Conservation (phyloP, 108 stramenopile genomes). For the Nannochloropsis gaditana region DNA sequence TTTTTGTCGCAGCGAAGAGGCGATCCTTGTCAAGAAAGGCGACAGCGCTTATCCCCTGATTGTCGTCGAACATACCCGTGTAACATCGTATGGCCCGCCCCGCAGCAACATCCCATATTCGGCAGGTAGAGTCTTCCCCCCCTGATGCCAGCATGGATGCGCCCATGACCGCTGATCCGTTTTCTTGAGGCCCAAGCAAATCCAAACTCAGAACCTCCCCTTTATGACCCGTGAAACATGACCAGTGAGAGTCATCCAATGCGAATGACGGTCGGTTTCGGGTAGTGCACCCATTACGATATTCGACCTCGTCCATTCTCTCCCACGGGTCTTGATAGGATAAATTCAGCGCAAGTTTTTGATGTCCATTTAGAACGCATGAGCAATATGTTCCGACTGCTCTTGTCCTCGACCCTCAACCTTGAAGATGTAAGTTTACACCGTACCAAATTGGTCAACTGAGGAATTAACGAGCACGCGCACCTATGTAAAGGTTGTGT, state of each 20-base stretch:
- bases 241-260: neutral
- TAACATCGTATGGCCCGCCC: neutral
- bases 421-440: no score
- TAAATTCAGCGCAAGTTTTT: no score
- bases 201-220: conserved; percentile 12
- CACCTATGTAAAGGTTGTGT: no score
- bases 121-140: neutral
- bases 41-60: neutral
- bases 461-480: no score
- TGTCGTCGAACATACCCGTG: neutral
- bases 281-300: no score
- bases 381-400: no score
- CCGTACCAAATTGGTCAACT: no score
- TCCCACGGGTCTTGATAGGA: no score
- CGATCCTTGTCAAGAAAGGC: neutral
- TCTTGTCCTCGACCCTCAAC: no score
- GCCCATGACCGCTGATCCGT: neutral
- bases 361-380: no score
- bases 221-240: neutral
- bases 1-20: neutral
- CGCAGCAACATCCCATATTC: conserved; percentile 1
- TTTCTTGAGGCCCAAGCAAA: neutral
- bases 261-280: no score
- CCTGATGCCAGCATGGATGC: neutral
- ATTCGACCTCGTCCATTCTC: no score